Evolutionary conservation across 768 basidiomycete genomes (phyloP), one percentile per base, ranked within the genome.

Genomic region (Boletus huronensis): DNA sequence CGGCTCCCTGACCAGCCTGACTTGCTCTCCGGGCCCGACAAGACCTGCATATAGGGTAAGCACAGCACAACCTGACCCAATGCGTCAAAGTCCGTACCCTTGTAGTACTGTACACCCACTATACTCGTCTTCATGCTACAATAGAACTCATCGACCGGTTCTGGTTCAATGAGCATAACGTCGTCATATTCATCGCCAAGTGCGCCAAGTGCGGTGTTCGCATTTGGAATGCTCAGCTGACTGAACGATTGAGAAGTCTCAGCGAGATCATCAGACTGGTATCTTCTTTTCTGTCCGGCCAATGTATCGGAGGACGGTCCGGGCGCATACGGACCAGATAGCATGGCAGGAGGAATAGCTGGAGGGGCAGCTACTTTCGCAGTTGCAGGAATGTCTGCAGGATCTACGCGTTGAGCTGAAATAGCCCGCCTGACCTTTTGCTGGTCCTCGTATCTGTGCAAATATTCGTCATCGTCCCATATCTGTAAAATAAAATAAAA

Each of bases 21-120:
- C 90, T 69, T 92, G 81, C 66, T 95, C 91, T 21, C 88, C 90
- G 2, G 81, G 69, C 16, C 85, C 90, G 35, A 93, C 93, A 50
- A 94, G 63, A 29, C 91, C 93, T 84, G 52, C n/a, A 34, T n/a
- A 21, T 44, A 19, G 35, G 9, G 53, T 63, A 19, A 58, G 49
- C 39, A 7, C n/a, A 26, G n/a, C 13, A 34, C 8, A 35, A 21
- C 34, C 5, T 31, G 48, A 48, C 11, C 31, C 3, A 9, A 57
- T 29, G 48, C 46, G 2, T 32, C 17, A 31, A 41, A 19, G 4
- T 10, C 59, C 69, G 1, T 32, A 82, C 87, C 87, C 65, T 75
- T 75, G 64, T 94, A 94, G 63, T 94, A 92, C 64, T 91, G 90
- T 14, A 94, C 75, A 0, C 93, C 93, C 0, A 94, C 93, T 10